These are phyloP conservation scores for Penicillium cinerascens DNA, from an alignment of 495 filamentous ascomycete genomes.

Conservation along the genomic window DNA sequence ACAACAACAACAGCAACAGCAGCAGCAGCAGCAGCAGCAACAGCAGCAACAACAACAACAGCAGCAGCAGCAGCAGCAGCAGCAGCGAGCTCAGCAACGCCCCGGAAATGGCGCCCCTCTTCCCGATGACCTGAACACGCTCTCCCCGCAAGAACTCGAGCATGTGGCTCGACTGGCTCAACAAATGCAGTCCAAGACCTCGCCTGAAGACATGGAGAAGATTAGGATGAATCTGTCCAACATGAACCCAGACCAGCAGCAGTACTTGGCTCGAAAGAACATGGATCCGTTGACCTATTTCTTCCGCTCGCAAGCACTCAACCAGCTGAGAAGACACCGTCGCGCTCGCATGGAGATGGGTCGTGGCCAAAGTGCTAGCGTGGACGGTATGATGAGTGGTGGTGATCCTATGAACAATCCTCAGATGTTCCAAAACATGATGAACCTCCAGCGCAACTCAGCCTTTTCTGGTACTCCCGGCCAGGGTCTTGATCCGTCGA, in stretches of 20 bases:
- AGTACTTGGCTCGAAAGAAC: slow-evolving; percentile 35
- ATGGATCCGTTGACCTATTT: slow-evolving; percentile 49
- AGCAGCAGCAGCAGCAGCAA: slow-evolving; percentile 22
- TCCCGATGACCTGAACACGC: slow-evolving; percentile 36
- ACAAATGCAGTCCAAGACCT: slow-evolving; percentile 38
- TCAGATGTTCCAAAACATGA: slow-evolving; percentile 43
- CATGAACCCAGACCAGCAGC: slow-evolving; percentile 44
- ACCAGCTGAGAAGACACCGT: slow-evolving; percentile 34
- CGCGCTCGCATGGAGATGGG: slow-evolving; percentile 33
- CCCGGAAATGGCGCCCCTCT: slow-evolving; percentile 24
- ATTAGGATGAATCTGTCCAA: slow-evolving; percentile 41
- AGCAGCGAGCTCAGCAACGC: slow-evolving; percentile 36
- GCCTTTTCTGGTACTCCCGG: slow-evolving; percentile 32
- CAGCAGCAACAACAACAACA: slow-evolving; percentile 35
- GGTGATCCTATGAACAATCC: slow-evolving; percentile 41
- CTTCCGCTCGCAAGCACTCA: slow-evolving; percentile 48
- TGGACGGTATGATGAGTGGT: slow-evolving; percentile 36
- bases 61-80: slow-evolving; percentile 26
- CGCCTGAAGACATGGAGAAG: slow-evolving; percentile 42
- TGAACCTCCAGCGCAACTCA: slow-evolving; percentile 42
- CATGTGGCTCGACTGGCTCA: slow-evolving; percentile 42
- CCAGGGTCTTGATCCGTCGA: slow-evolving; percentile 41
- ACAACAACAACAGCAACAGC: slow-evolving; percentile 26
- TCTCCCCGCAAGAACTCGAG: slow-evolving; percentile 41
- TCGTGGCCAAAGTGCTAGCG: slow-evolving; percentile 24